Percentiles rank a stretch among this genome's conserved stretches.
phyloP scores from a whole-genome alignment of 352 stramenopile species.

The Phytophthora europaea region DNA sequence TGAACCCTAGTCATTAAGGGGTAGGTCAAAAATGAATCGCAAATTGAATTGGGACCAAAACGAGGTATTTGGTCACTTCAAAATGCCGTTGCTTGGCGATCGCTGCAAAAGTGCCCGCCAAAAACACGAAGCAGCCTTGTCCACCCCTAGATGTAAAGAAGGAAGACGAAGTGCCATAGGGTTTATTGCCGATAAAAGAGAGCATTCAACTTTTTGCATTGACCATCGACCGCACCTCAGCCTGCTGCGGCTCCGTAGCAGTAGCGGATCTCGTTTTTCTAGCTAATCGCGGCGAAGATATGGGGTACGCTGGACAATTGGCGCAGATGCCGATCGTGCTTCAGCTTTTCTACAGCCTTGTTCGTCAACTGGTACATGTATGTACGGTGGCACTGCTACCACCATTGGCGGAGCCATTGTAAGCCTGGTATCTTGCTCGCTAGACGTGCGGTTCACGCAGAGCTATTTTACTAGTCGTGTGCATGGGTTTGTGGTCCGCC shows the following conservation, averaged over 20 bases:
- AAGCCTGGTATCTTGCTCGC: neutral
- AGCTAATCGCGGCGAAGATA: too few relatives aligned
- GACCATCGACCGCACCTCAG: too few relatives aligned
- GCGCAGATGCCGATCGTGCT: neutral
- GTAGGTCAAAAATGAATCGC: slow-evolving; percentile 15
- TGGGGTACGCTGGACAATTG: too few relatives aligned
- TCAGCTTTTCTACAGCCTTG: neutral
- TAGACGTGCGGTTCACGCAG: neutral
- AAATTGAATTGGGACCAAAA: slow-evolving; percentile 14
- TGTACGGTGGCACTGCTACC: neutral
- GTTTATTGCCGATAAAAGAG: too few relatives aligned
- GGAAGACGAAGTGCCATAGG: too few relatives aligned
- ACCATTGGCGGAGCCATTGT: neutral
- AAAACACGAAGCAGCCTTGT: too few relatives aligned
- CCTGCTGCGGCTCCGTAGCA: too few relatives aligned
- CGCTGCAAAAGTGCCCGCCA: neutral
- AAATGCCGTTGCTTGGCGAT: neutral
- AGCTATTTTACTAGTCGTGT: too few relatives aligned
- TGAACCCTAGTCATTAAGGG: neutral
- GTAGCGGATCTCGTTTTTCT: too few relatives aligned
- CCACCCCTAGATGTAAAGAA: too few relatives aligned
- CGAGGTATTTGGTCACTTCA: neutral
- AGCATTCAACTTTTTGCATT: too few relatives aligned
- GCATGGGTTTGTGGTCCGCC: neutral
- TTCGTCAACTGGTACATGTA: neutral